Base-by-base conservation (phyloP, 148 eudicot genomes). In the Rheum nobile region DNA sequence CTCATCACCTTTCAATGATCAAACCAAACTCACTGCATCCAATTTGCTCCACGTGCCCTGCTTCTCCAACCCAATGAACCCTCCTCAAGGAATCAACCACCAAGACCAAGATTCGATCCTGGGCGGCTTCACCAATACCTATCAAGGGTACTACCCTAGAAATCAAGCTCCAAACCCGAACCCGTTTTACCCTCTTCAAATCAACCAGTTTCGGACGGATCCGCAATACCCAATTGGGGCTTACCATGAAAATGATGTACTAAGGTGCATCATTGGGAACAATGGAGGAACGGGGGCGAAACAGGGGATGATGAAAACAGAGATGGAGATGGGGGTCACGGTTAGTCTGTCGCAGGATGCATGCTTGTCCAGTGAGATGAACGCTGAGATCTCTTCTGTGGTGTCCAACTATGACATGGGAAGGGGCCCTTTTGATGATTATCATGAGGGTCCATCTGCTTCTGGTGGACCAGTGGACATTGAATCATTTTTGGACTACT, bases 401-500 rank as follows among this genome's bases (percentile, higher is more conserved):
- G 65, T 57, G 65, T 67, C 72, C 43, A 69, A 41, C 46, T 69
- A 37, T 71, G 48, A 21, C 6, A 24, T 71, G 29, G 50, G 31
- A 5, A 39, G 48, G 50, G 73, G 3, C 46, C 44, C 46, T 0
- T 43, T 38, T 11, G 73, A 71, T 39, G 73, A 71, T 39, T 39
- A 38, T 38, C 16, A 71, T n/a, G 73, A 71, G 50, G 73, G 47
- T 71, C 73, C 73, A 39, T 71, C 73, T 4, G 8, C 31, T 26
- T 71, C 73, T 32, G 73, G 72, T 38, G 73, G 73, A 71, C 73
- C 48, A 3, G 34, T 71, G 8, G 73, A 71, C 50, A 71, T 71
- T 22, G 73, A 24, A 21, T 39, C 73, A 11, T 21, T 71, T 39
- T 71, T 39, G 73, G 50, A 43, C 50, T 71, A 71, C 34, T 39